Percentiles rank a stretch among this genome's conserved stretches.
These are phyloP conservation scores for Chlorella sorokiniana DNA, from an alignment of 139 green algal species.

Conservation along the genomic window DNA sequence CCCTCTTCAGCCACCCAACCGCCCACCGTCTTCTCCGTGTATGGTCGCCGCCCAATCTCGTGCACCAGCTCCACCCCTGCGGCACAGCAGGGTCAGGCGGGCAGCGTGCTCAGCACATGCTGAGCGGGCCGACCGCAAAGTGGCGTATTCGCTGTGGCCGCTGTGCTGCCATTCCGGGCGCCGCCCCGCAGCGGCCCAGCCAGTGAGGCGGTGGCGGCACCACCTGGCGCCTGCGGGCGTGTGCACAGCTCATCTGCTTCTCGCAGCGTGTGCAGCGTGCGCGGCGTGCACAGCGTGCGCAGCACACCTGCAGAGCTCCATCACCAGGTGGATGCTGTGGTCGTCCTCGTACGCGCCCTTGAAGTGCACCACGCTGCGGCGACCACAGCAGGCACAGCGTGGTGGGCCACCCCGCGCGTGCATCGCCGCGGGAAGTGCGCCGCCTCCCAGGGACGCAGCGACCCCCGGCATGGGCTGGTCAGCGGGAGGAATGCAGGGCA, in stretches of 20 bases:
- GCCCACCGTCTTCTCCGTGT: constrained; percentile 61
- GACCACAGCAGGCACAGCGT: not conserved
- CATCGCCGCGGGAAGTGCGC: too few species aligned
- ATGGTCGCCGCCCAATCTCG: constrained; percentile 68
- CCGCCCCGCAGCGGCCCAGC: too few species aligned
- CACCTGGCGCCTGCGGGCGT: too few species aligned
- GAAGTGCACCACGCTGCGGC: constrained; percentile 64
- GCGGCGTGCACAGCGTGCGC: not conserved
- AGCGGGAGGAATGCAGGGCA: not conserved
- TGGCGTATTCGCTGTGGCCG: too few species aligned
- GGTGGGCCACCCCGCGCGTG: too few species aligned
- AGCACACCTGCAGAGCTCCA: constrained; percentile 74
- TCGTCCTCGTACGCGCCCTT: constrained; percentile 79
- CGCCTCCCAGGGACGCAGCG: too few species aligned
- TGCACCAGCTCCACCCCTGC: constrained; percentile 80
- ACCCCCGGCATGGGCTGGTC: too few species aligned
- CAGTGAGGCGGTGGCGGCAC: too few species aligned
- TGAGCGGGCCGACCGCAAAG: not conserved
- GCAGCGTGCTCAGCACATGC: not conserved
- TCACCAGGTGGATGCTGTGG: constrained; percentile 80
- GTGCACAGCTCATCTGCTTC: too few species aligned
- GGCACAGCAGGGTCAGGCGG: not conserved
- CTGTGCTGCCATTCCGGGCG: too few species aligned
- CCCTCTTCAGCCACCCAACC: not conserved
- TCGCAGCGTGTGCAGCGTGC: too few species aligned